Evolutionary conservation across 179 eudicot species (phyloP).

Genomic region (Silene coronaria): DNA sequence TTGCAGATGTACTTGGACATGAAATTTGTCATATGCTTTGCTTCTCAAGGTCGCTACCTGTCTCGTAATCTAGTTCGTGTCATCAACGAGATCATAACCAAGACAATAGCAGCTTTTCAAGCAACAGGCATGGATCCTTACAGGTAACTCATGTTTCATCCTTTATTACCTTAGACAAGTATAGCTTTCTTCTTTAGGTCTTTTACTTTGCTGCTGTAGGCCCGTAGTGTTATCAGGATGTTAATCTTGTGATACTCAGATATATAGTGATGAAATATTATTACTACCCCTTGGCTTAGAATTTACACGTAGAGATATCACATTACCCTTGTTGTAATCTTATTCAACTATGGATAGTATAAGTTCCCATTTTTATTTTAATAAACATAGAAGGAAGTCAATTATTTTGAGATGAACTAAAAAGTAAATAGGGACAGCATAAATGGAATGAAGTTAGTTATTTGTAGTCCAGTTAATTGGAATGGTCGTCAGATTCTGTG

Average conservation of each 20-base stretch:
- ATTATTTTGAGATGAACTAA: not conserved
- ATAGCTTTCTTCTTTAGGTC: not conserved
- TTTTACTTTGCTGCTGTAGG: not conserved
- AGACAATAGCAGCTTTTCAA: conserved; percentile 66
- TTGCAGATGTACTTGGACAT: conserved; percentile 89
- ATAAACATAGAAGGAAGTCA: no score
- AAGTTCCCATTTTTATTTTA: no score
- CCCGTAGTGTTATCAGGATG: not conserved
- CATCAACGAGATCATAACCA: conserved; percentile 70
- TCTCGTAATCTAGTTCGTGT: conserved; percentile 75
- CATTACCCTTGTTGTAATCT: no score
- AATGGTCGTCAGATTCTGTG: not conserved
- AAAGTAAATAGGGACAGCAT: conserved; percentile 41
- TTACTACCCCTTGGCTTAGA: no score
- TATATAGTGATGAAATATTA: no score
- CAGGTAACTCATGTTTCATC: conserved; percentile 39
- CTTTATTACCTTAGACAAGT: not conserved
- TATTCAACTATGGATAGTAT: no score
- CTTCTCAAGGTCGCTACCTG: conserved; percentile 83
- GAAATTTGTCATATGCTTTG: conserved; percentile 83
- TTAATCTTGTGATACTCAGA: not conserved
- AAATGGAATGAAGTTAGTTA: conserved; percentile 56
- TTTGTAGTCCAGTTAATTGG: no score
- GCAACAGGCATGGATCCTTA: conserved; percentile 86
- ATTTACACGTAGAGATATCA: no score